Evolutionary conservation across 1,139 yeast species (phyloP), one percentile per base, ranked within the genome.

Genomic region (Scheffersomyces stambukii): DNA sequence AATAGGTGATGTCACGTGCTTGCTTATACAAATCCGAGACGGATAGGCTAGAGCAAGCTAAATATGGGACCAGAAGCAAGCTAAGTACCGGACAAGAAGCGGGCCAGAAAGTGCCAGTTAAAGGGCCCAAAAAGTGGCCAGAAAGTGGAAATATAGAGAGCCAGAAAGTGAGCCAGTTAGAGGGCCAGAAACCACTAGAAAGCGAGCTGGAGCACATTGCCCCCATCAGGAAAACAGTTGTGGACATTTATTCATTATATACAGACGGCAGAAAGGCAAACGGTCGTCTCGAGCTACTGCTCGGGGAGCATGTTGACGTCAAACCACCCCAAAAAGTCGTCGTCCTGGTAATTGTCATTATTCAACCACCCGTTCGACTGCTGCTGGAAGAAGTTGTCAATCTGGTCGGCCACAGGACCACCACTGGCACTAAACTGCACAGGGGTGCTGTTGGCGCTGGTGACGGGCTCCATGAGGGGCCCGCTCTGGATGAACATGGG

Each of bases 321-420:
- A 63, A 88, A 82, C 96, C 96, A 89, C n/a, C 96, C 96, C 29
- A 89, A 63, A 50, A 89, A 81, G 50, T 88, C 96, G 50, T 88
- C 96, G 33, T 66, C 72, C 34, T 60, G 63, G 35, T 76, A 76
- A 31, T 75, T 81, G 43, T 83, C 85, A 57, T 79, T 77, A 43
- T 64, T 63, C 24, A 65, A 47, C 95, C 95, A 85, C 18, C 86
- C 89, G 28, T 78, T 75, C 13, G 88, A 81, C 46, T 85, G 95
- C 56, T 81, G 88, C 50, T 80, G 85, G 65, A 83, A 71, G 54
- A 80, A 72, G 17, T 59, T 62, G 43, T 73, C 78, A 44, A 75
- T 54, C 48, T 69, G 73, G 11, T 12, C 16, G 5, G n/a, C 19
- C 6, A 11, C 28, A 13, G 22, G 13, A 16, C 5, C 15, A 32